These are phyloP conservation scores for Sugiyamaella marilandica DNA, from an alignment of 805 yeast species.

Conservation along the genomic window DNA sequence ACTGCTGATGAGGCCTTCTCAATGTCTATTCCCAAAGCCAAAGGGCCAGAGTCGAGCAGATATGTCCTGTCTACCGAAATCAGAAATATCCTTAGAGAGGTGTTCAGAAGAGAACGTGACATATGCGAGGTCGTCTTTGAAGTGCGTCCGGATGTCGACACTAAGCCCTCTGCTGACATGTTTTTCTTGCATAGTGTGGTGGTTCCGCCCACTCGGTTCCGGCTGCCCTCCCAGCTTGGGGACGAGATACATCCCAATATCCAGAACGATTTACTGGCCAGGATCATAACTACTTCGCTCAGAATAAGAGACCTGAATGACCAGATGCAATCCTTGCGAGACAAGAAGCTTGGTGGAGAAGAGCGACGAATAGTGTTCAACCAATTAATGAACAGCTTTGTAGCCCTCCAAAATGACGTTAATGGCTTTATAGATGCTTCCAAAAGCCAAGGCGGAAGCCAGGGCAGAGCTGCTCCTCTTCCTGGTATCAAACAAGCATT, in stretches of 20 bases:
- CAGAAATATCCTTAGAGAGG: conserved; percentile 66
- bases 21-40: conserved; percentile 42
- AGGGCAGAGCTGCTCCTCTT: conserved; percentile 58
- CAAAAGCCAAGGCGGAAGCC: conserved; percentile 70
- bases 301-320: conserved; percentile 86
- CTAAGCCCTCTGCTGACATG: conserved; percentile 60
- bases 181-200: conserved; percentile 84
- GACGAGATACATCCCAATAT: conserved; percentile 94
- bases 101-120: conserved; percentile 68
- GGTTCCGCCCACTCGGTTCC: conserved; percentile 95
- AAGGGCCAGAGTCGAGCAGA: conserved; percentile 58
- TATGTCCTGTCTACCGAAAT: conserved; percentile 87
- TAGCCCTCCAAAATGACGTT: conserved; percentile 89
- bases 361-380: conserved; percentile 76
- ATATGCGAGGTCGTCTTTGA: conserved; percentile 73
- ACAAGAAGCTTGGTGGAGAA: conserved; percentile 53
- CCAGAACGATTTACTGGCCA: conserved; percentile 82
- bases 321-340: conserved; percentile 59
- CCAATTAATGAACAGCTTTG: conserved; percentile 92
- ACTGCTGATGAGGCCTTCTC: conserved; percentile 34
- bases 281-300: conserved; percentile 72
- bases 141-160: conserved; percentile 59
- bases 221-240: conserved; percentile 94
- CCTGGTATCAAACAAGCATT: conserved; percentile 98
- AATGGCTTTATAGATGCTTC: conserved; percentile 90